phyloP scores from a whole-genome alignment of 164 flowering plant species.

The Vitis rotundifolia region DNA sequence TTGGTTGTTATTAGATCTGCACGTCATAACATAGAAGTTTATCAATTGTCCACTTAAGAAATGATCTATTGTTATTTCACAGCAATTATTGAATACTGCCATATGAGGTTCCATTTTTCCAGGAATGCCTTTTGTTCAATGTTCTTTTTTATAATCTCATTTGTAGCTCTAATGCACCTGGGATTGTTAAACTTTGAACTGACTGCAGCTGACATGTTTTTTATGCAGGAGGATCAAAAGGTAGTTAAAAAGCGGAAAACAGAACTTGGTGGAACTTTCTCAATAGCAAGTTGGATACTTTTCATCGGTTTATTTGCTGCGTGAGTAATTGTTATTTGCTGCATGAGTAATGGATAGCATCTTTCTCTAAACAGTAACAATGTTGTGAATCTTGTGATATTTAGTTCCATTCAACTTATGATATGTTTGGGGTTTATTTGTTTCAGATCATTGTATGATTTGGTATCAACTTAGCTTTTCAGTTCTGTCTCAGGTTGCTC shows the following conservation, averaged over 20 bases:
- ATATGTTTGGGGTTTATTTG: background rate
- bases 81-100: background rate
- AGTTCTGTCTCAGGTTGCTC: constrained; percentile 67
- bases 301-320: constrained; percentile 87
- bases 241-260: constrained; percentile 85
- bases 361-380: background rate
- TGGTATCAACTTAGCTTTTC: constrained; percentile 27
- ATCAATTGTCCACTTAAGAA: background rate
- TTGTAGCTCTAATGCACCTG: background rate
- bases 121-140: background rate
- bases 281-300: constrained; percentile 85
- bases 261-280: constrained; percentile 93
- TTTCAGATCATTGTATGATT: constrained; percentile 2
- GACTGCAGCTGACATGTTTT: background rate
- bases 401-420: background rate
- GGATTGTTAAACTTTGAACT: background rate
- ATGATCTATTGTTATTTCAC: background rate
- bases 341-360: constrained; percentile 62
- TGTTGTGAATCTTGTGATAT: background rate
- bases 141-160: background rate
- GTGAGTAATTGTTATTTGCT: constrained; percentile 73
- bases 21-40: too few species aligned
- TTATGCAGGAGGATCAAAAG: constrained; percentile 74
- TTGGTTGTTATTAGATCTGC: too few species aligned
- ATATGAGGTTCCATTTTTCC: background rate